These are phyloP conservation scores for Cladosporium sp. DNA, from an alignment of 2,329 filamentous ascomycete genomes.

Conservation along the genomic window DNA sequence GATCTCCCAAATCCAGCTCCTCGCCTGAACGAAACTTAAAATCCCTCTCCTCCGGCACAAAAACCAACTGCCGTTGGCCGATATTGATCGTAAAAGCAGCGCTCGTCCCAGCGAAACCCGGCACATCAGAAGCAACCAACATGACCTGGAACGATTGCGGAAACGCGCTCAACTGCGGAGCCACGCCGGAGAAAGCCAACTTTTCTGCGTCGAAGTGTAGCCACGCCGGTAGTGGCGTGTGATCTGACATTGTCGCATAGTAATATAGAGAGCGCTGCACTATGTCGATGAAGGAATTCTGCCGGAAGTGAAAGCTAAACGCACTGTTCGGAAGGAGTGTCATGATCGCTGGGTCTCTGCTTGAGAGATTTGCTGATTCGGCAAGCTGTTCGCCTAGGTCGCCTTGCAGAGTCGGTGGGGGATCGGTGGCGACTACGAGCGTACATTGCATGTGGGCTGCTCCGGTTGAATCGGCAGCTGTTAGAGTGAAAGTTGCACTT, in stretches of 20 bases:
- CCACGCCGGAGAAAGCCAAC: slow-evolving; percentile 66
- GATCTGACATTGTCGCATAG: slow-evolving; percentile 70
- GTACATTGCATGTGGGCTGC: slow-evolving; percentile 61
- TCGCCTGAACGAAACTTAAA: slow-evolving; percentile 32
- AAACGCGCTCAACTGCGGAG: slow-evolving; percentile 61
- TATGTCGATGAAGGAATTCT: slow-evolving; percentile 56
- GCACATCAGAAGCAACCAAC: slow-evolving; percentile 72
- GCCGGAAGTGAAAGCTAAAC: slow-evolving; percentile 41
- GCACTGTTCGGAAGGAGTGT: slow-evolving; percentile 31
- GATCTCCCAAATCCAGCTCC: slow-evolving; percentile 26
- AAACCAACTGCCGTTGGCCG: slow-evolving; percentile 63
- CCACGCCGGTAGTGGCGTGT: slow-evolving; percentile 83
- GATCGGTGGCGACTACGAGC: slow-evolving; percentile 61
- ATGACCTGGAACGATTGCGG: slow-evolving; percentile 69
- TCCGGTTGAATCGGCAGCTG: slow-evolving; percentile 63
- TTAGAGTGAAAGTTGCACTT: slow-evolving; percentile 58
- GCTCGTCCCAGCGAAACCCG: slow-evolving; percentile 67
- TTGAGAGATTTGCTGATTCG: slow-evolving; percentile 48
- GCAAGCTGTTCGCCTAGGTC: slow-evolving; percentile 57
- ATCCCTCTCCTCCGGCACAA: slow-evolving; percentile 42
- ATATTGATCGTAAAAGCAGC: slow-evolving; percentile 67
- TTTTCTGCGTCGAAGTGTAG: slow-evolving; percentile 62
- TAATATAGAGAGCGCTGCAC: slow-evolving; percentile 53
- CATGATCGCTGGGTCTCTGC: slow-evolving; percentile 56
- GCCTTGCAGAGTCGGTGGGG: slow-evolving; percentile 50